Evolutionary conservation across 345 rosid species (phyloP).

Genomic region (Laguncularia racemosa): DNA sequence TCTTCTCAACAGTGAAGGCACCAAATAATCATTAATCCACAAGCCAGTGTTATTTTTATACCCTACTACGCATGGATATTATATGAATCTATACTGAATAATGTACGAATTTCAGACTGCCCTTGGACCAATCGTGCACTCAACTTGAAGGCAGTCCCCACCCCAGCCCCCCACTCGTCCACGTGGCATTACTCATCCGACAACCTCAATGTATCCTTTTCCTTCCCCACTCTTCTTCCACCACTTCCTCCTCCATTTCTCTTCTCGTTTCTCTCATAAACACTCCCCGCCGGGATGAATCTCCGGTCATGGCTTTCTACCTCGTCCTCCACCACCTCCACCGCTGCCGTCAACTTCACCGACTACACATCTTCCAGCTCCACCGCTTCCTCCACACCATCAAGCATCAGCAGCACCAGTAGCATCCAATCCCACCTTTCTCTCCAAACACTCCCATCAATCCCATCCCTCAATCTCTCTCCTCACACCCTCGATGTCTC

Average conservation of each 20-base stretch:
- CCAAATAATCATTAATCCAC: too few relatives aligned
- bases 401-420: slow-evolving; percentile 19
- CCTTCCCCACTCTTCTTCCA: background rate
- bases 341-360: slow-evolving; percentile 12
- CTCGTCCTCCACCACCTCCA: slow-evolving; percentile 15
- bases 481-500: slow-evolving; percentile 31
- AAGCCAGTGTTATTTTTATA: too few relatives aligned
- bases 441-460: slow-evolving; percentile 30
- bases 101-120: too few relatives aligned
- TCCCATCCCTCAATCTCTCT: slow-evolving; percentile 19
- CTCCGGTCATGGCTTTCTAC: slow-evolving; percentile 38
- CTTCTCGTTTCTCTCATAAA: too few relatives aligned
- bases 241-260: background rate
- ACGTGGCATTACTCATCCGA: too few relatives aligned
- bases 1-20: too few relatives aligned
- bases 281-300: slow-evolving; percentile 21
- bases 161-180: too few relatives aligned
- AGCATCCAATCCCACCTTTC: slow-evolving; percentile 66
- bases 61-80: too few relatives aligned
- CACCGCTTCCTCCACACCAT: slow-evolving; percentile 20
- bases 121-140: too few relatives aligned
- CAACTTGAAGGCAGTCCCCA: too few relatives aligned
- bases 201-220: too few relatives aligned
- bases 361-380: slow-evolving; percentile 12
- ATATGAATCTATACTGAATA: too few relatives aligned